Evolutionary conservation across 2,329 filamentous ascomycete genomes (phyloP), one percentile per base, ranked within the genome.

Genomic region (Penicillium janthinellum): DNA sequence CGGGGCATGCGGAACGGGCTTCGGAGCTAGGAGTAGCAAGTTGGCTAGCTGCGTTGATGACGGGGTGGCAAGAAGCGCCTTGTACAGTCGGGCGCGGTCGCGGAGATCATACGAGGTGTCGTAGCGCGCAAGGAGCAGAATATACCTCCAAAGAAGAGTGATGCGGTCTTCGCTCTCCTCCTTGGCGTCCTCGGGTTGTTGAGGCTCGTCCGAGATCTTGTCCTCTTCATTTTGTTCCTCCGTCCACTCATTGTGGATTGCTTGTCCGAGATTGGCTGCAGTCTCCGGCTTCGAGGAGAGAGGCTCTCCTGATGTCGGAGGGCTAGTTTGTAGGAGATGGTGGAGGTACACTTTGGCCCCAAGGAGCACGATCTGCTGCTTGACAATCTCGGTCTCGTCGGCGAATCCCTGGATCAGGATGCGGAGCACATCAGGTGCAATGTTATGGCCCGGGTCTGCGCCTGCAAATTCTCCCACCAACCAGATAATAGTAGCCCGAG

Each of bases 261-360:
- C 54, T 17, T 68, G 60, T 20, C 68, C 62, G 6, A 59, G 38
- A 6, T 64, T 60, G 47, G 56, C 49, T 11, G 63, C 20, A 8
- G 31, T 51, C 17, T 65, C 57, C 1, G 58, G 34, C 5, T 73
- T 63, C 31, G 73, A 65, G n/a, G 71, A n/a, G 14, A 59, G 14
- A 4, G 31, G 11, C 4, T 58, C 56, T 14, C 59, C 52, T 39
- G 66, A 49, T 31, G 71, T 63, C 42, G 70, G 61, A 11, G 67
- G 64, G 28, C 72, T 84, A 77, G 64, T 81, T 79, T 70, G 86
- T 82, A 61, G 85, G 41, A 98, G 77, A 71, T 96, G 87, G 70
- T 98, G 92, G 15, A 98, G 83, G 72, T 98, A 98, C 1, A 98
- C 92, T 72, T 98, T 98, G n/a, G 95, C 94, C 6, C 91, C 95